Base-by-base conservation (phyloP, 257 asterid genomes). In the Solanum verrucosum region DNA sequence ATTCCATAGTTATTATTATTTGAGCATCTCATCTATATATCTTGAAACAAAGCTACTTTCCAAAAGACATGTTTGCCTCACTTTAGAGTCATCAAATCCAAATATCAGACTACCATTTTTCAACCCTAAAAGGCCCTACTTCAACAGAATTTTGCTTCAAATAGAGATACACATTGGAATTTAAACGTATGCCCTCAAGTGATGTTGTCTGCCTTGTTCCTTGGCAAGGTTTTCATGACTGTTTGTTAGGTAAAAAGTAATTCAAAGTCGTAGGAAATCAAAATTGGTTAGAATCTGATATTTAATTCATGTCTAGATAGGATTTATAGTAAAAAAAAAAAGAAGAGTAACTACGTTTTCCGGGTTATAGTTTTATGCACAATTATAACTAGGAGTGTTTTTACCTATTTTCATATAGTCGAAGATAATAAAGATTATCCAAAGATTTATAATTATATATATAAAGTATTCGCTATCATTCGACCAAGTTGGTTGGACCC, bases 1-100 rank as follows among this genome's bases (percentile, higher is more conserved):
- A 27, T 81, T 70, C 78, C 35, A 74, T 63, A 27, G 33, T 56
- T 35, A 33, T 84, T 56, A 18, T 8, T 72, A 72, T 86, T 88
- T 84, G 81, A 68, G 70, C 35, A 27, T 87, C 77, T 31, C 35
- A 27, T 87, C 31, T 38, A 52, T 34, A 68, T 56, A 72, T 67
- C 9, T 70, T 21, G 77, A 87, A 88, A 84, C 73, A 81, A 63
- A 71, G 91, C 84, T 25, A 63, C 84, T 89, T 90, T 86, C 56
- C 59, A 70, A 46, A 31, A 87, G 87, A 77, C 89, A 86, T 77
- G 75, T 74, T 87, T 81, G 72, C 83, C 88, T 87, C 70, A 87
- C 86, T 85, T 35, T 11, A 56, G 82, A 33, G 81, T 16, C 88
- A 87, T 42, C 87, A 85, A 70, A 87, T 85, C 71, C 35, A 63